These are phyloP conservation scores for Populus hybrid DNA, from an alignment of 441 rosid genomes.

Conservation along the genomic window DNA sequence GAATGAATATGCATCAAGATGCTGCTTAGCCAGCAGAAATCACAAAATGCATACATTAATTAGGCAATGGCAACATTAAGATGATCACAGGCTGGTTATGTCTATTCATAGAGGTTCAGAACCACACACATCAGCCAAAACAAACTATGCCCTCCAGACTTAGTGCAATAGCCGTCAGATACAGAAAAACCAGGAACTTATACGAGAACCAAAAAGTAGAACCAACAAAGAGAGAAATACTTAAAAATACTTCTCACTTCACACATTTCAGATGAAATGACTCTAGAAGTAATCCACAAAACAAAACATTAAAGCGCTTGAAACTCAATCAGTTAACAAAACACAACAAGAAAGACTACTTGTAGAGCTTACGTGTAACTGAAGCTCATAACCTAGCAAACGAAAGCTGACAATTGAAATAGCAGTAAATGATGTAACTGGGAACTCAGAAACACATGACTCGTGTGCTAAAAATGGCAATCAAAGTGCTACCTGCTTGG, in stretches of 20 bases:
- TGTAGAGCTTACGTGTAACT: background rate
- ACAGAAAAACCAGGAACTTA: background rate
- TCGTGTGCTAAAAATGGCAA: background rate
- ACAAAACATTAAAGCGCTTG: background rate
- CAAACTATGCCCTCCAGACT: background rate
- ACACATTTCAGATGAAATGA: background rate
- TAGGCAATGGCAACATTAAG: background rate
- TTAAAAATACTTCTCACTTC: background rate
- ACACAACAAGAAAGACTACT: background rate
- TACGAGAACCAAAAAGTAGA: background rate
- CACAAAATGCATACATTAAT: background rate
- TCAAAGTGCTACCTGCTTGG: slow-evolving; percentile 43
- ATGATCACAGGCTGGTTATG: background rate
- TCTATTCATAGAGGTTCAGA: background rate
- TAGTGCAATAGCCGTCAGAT: too few relatives aligned
- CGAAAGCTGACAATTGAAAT: background rate
- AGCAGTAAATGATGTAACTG: background rate
- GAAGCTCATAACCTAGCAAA: background rate
- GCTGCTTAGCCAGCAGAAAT: slow-evolving; percentile 36
- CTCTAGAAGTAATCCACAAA: background rate
- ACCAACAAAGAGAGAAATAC: background rate
- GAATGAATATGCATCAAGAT: slow-evolving; percentile 27
- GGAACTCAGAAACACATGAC: background rate
- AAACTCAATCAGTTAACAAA: background rate
- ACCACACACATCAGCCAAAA: background rate